These are phyloP conservation scores for Fraxinus sp. DNA, from an alignment of 305 asterid genomes.

Conservation along the genomic window DNA sequence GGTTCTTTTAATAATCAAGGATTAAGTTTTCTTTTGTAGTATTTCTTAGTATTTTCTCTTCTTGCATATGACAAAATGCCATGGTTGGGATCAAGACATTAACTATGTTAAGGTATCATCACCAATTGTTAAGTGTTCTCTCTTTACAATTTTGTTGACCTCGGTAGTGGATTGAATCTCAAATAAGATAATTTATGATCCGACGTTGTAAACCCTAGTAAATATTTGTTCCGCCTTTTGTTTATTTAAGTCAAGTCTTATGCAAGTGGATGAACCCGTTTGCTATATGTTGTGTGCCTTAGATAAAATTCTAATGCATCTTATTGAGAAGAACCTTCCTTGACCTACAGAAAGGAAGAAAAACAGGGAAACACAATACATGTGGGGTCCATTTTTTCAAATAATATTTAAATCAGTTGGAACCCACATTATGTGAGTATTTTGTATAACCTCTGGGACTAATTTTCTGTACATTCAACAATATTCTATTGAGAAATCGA, in stretches of 20 bases:
- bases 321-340: too few species aligned
- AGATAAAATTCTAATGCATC: background rate
- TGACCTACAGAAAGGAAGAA: too few species aligned
- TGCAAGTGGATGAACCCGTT: background rate
- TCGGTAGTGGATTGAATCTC: background rate
- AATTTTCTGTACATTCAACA: too few species aligned
- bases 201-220: background rate
- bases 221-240: background rate
- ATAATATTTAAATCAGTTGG: too few species aligned
- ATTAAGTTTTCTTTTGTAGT: background rate
- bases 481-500: too few species aligned
- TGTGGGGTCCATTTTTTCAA: too few species aligned
- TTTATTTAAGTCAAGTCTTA: background rate
- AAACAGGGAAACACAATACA: too few species aligned
- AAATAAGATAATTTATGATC: background rate
- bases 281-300: background rate
- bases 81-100: background rate
- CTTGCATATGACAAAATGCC: background rate
- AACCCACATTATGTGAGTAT: too few species aligned
- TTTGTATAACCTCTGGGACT: too few species aligned
- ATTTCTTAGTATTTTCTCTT: background rate
- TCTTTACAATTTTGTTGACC: background rate
- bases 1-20: background rate
- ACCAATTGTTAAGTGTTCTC: background rate
- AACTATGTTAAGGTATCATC: background rate